Evolutionary conservation across 495 filamentous ascomycete genomes (phyloP), one percentile per base, ranked within the genome.

Genomic region (Xylaria sp.): DNA sequence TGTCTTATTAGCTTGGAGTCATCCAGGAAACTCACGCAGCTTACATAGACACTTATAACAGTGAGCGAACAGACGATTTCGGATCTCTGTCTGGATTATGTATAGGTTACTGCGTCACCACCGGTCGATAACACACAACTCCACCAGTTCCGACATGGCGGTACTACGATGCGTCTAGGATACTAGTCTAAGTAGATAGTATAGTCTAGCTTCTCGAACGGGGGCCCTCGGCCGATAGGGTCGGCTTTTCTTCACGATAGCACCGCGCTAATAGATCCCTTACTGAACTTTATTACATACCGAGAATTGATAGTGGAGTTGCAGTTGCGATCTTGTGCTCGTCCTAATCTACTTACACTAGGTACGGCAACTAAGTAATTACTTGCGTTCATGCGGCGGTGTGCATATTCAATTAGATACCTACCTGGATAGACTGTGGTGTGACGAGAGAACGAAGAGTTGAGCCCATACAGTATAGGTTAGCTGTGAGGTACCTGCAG

Each of bases 91-190:
- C 3, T 37, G 35, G 35, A 37, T 37, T 8, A 37, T 37, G 35
- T 37, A 37, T 37, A 3, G 8, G 61, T 21, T 41, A 41, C 12
- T 1, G 1, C 12, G 8, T 9, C 40, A 41, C 40, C n/a, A n/a
- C 40, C 66, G 5, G 33, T 52, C 12, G 46, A 15, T n/a, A 50
- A 50, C 58, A 43, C 41, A n/a, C n/a, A 12, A 66, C 62, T 66
- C 62, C 62, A 66, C 44, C 62, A 37, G 44, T 66, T 40, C 62
- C 62, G 29, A 66, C 62, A 14, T 24, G 62, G 62, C 62, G 62
- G 62, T 50, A 66, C 62, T 26, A 40, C 29, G 53, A 21, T 37
- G 8, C 31, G 61, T 64, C 37, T 33, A n/a, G n/a, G n/a, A 48
- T 2, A 19, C 2, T 4, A 37, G 43, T 24, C 12, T 17, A 35